Evolutionary conservation across 768 basidiomycete species (phyloP).

Genomic region (Tylopilus sp.): DNA sequence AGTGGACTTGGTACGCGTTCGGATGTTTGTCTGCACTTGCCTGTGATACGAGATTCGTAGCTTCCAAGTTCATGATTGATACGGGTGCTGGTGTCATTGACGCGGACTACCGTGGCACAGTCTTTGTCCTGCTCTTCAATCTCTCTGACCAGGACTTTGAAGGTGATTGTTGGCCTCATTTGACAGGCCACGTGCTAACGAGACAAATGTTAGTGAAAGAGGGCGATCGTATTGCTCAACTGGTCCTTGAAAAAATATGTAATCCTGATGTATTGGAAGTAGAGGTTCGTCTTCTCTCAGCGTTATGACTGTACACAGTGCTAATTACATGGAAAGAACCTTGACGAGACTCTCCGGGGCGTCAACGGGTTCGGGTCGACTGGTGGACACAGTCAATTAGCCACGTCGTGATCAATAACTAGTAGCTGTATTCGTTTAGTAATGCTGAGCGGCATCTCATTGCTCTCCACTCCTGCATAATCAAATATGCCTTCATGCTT

Average conservation of each 20-base stretch:
- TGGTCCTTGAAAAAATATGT: conserved; percentile 88
- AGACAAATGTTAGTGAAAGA: conserved; percentile 59
- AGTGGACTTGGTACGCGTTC: conserved; percentile 80
- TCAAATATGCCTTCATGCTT: not conserved
- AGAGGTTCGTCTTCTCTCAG: conserved; percentile 43
- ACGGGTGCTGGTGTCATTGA: conserved; percentile 98
- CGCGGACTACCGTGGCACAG: conserved; percentile 89
- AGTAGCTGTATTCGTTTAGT: not conserved
- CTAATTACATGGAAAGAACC: conserved; percentile 47
- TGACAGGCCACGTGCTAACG: not conserved
- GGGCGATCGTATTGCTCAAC: conserved; percentile 94
- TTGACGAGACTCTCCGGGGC: conserved; percentile 84
- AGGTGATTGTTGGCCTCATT: conserved; percentile 41
- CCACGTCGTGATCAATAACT: conserved; percentile 4
- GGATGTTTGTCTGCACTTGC: not conserved
- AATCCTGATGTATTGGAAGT: conserved; percentile 87
- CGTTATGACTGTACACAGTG: not conserved
- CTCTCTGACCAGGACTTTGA: conserved; percentile 85
- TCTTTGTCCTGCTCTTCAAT: conserved; percentile 93
- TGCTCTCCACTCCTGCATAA: not conserved
- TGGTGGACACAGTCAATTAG: conserved; percentile 69
- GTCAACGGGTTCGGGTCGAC: conserved; percentile 92
- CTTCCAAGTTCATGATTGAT: conserved; percentile 96
- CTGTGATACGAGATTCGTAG: conserved; percentile 37
- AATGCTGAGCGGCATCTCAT: not conserved